Percentiles rank a stretch among this genome's conserved stretches.
Conservation (phyloP, 2,329 filamentous ascomycete species). For the Penicillium hordei region DNA sequence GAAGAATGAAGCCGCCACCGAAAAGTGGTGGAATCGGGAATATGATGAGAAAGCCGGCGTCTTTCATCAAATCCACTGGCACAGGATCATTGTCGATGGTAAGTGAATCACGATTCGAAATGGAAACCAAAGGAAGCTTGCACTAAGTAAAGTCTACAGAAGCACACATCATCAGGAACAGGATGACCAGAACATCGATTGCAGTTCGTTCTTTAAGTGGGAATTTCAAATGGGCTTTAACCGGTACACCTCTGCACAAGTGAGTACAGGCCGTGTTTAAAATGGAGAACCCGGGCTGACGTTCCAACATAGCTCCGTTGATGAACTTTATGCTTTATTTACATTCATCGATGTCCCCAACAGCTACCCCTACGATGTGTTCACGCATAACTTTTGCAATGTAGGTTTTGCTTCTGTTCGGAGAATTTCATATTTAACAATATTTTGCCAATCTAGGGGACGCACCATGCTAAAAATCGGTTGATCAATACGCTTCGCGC, state of each 20-base stretch:
- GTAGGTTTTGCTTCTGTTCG: not conserved
- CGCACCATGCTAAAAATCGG: not conserved
- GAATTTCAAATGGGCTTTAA: not conserved
- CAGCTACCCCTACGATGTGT: not conserved
- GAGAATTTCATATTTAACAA: not conserved
- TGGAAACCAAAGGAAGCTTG: not conserved
- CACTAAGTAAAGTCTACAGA: not conserved
- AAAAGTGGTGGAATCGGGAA: not conserved
- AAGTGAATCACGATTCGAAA: not conserved
- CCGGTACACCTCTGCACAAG: slow-evolving; percentile 1
- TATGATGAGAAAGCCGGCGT: not conserved
- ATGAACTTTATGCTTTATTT: not conserved
- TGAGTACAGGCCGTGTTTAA: not conserved
- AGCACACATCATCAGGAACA: not conserved
- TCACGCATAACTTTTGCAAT: not conserved
- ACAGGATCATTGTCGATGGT: not conserved
- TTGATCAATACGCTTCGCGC: slow-evolving; percentile 2
- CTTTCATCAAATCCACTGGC: not conserved
- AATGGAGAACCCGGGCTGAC: not conserved
- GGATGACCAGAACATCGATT: not conserved
- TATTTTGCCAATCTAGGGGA: not conserved
- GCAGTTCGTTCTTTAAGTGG: not conserved
- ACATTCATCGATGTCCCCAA: not conserved
- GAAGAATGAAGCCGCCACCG: not conserved
- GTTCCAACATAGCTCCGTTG: not conserved